Percentiles rank a stretch among this genome's conserved stretches.
phyloP scores from a whole-genome alignment of 768 basidiomycete genomes.

The Xanthoconium stramineum region DNA sequence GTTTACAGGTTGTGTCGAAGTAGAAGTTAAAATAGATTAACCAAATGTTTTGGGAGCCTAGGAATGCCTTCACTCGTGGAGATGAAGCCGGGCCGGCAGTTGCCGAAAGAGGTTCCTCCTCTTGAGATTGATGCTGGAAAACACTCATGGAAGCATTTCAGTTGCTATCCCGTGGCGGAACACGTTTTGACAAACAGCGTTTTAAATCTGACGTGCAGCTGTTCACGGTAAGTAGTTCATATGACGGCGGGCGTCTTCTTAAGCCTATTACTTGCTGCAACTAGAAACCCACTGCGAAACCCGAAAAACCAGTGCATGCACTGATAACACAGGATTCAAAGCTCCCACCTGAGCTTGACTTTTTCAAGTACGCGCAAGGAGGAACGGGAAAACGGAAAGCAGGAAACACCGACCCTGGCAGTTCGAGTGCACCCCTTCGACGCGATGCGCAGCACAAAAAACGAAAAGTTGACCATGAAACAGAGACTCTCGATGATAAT shows the following conservation, averaged over 20 bases:
- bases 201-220: slow-evolving; percentile 68
- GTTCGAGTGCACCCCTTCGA: slow-evolving; percentile 8
- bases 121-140: background rate
- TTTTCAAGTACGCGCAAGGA: slow-evolving; percentile 82
- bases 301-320: slow-evolving; percentile 22
- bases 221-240: slow-evolving; percentile 54
- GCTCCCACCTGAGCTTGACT: slow-evolving; percentile 80
- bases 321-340: slow-evolving; percentile 37
- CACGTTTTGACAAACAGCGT: slow-evolving; percentile 71
- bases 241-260: background rate
- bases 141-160: slow-evolving; percentile 80
- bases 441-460: slow-evolving; percentile 24
- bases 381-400: slow-evolving; percentile 52
- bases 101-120: slow-evolving; percentile 4
- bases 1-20: background rate
- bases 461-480: slow-evolving; percentile 26
- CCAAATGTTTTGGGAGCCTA: too few species aligned
- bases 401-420: slow-evolving; percentile 13
- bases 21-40: background rate
- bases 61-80: too few species aligned
- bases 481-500: slow-evolving; percentile 21
- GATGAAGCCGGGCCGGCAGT: slow-evolving; percentile 5
- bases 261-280: background rate
- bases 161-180: slow-evolving; percentile 83
- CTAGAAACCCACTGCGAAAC: slow-evolving; percentile 25